Evolutionary conservation across 2,329 filamentous ascomycete genomes (phyloP).

Genomic region (Phaeosphaeria sp.): DNA sequence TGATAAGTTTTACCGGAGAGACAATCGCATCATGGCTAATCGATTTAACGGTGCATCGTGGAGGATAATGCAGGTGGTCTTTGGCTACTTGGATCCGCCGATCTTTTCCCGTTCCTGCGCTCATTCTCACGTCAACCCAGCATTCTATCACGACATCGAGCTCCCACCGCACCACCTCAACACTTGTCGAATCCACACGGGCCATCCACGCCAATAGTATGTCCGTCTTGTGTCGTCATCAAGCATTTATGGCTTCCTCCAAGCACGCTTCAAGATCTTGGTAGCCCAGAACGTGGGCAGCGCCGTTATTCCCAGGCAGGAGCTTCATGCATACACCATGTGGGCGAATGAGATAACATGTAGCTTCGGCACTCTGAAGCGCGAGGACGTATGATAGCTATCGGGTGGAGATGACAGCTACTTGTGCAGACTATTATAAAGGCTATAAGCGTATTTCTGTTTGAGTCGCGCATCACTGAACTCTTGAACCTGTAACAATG

Average conservation of each 20-base stretch:
- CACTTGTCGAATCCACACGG: slow-evolving; percentile 10
- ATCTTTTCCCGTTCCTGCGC: slow-evolving; percentile 4
- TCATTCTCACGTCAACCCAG: slow-evolving; percentile 25
- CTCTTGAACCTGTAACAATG: not conserved
- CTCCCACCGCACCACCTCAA: slow-evolving; percentile 5
- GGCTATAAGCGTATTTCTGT: not conserved
- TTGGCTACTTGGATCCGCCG: slow-evolving; percentile 1
- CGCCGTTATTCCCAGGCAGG: slow-evolving; percentile 7
- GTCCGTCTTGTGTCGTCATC: slow-evolving; percentile 14
- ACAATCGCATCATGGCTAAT: too few relatives aligned
- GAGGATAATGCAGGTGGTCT: not conserved
- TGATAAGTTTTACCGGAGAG: too few relatives aligned
- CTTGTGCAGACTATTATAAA: not conserved
- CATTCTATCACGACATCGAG: slow-evolving; percentile 30
- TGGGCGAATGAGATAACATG: not conserved
- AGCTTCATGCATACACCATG: not conserved
- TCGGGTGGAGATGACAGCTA: not conserved
- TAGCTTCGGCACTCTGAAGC: not conserved
- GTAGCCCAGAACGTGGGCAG: slow-evolving; percentile 2
- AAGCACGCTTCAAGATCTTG: slow-evolving; percentile 11
- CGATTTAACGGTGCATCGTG: not conserved
- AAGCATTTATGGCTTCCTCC: slow-evolving; percentile 14
- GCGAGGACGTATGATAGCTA: not conserved
- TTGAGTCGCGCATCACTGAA: not conserved
- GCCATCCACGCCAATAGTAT: slow-evolving; percentile 21